Conservation (phyloP, 768 basidiomycete species). For the Termitomyces sp. region DNA sequence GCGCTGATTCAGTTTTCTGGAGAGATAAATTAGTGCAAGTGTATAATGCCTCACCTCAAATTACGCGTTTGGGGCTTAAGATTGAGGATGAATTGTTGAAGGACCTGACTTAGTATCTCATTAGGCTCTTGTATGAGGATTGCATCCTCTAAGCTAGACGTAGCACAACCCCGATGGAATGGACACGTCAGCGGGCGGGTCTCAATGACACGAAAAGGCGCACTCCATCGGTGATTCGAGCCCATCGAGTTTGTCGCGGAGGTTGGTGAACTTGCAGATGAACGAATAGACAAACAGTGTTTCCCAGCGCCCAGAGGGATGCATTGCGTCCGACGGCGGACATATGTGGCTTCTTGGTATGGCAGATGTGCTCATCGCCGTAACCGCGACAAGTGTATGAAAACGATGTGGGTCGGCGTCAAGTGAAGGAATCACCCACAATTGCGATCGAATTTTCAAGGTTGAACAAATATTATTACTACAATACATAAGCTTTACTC, state of each 20-base stretch:
- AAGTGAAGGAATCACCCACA: conserved; percentile 27
- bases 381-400: conserved; percentile 25
- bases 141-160: conserved; percentile 70
- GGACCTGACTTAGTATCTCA: conserved; percentile 65
- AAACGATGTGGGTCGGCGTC: conserved; percentile 25
- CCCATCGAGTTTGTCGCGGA: conserved; percentile 73
- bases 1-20: conserved; percentile 26
- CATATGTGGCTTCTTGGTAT: conserved; percentile 42
- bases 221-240: conserved; percentile 81
- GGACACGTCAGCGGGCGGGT: conserved; percentile 17
- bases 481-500: conserved; percentile 31
- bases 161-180: conserved; percentile 22
- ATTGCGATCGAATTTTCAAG: conserved; percentile 28
- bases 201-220: conserved; percentile 29
- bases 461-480: conserved; percentile 44
- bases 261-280: conserved; percentile 75
- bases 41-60: conserved; percentile 62
- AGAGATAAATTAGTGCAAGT: conserved; percentile 20
- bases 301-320: conserved; percentile 85
- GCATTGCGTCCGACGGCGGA: conserved; percentile 57
- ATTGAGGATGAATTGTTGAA: conserved; percentile 74
- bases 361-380: conserved; percentile 32
- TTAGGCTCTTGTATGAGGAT: conserved; percentile 68
- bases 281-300: conserved; percentile 82
- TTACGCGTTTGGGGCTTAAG: conserved; percentile 87